phyloP scores from a whole-genome alignment of 2,329 filamentous ascomycete species.

The Laburnicola sp. region DNA sequence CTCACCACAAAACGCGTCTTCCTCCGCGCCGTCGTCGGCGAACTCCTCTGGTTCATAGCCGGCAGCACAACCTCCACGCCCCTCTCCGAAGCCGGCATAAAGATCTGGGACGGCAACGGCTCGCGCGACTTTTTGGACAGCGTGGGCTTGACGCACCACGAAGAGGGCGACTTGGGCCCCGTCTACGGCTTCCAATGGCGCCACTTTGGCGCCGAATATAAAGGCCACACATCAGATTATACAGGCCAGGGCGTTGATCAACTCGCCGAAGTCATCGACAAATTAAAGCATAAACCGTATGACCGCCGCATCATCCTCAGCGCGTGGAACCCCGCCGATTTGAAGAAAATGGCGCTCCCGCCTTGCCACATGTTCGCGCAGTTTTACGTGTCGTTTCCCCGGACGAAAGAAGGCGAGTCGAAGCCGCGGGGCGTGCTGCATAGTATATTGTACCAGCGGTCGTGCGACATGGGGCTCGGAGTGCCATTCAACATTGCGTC shows the following conservation, averaged over 20 bases:
- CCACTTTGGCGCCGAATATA: conserved; percentile 92
- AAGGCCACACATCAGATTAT: conserved; percentile 71
- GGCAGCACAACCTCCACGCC: conserved; percentile 79
- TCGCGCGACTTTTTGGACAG: conserved; percentile 86
- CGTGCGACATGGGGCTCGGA: conserved; percentile 94
- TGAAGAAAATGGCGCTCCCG: conserved; percentile 86
- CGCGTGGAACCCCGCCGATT: conserved; percentile 90
- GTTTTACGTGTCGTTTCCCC: conserved; percentile 83
- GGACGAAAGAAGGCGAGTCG: conserved; percentile 29
- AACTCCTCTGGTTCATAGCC: conserved; percentile 94
- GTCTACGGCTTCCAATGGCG: conserved; percentile 99
- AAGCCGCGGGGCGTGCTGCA: conserved; percentile 70
- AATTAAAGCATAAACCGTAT: conserved; percentile 80
- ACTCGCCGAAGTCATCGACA: conserved; percentile 84
- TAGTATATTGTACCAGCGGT: conserved; percentile 89
- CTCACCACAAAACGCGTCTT: conserved; percentile 98
- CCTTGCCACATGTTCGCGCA: conserved; percentile 98
- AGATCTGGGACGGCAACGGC: conserved; percentile 99
- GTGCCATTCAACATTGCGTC: conserved; percentile 98
- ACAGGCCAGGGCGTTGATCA: conserved; percentile 89
- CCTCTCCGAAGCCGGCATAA: conserved; percentile 78
- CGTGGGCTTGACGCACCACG: conserved; percentile 78
- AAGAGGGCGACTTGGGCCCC: conserved; percentile 86
- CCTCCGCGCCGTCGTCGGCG: conserved; percentile 81
- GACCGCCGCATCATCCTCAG: conserved; percentile 87